Conservation (phyloP, 768 basidiomycete species). For the Rhizopogon salebrosus region DNA sequence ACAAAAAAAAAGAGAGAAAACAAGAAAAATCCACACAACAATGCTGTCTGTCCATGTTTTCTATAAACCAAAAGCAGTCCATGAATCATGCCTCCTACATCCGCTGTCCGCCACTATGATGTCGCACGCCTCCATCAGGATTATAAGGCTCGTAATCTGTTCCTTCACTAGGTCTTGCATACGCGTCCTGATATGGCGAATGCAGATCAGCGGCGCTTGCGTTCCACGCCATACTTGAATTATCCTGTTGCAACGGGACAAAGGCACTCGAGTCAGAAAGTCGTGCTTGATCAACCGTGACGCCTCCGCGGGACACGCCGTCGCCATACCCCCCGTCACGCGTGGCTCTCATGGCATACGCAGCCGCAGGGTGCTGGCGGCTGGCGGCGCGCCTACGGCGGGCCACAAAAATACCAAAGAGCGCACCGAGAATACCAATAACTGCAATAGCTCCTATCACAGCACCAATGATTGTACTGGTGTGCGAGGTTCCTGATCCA, state of each 20-base stretch:
- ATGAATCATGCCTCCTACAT: background rate
- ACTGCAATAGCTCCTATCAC: constrained; percentile 27
- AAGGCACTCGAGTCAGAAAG: constrained; percentile 67
- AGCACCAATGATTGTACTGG: constrained; percentile 21
- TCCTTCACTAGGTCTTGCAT: background rate
- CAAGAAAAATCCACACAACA: background rate
- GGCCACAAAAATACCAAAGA: constrained; percentile 41
- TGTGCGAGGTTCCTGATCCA: constrained; percentile 16
- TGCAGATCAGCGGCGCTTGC: constrained; percentile 45
- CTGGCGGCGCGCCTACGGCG: constrained; percentile 45
- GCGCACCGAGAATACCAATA: constrained; percentile 25
- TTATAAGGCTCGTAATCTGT: constrained; percentile 9
- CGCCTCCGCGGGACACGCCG: constrained; percentile 13
- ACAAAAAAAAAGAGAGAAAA: background rate
- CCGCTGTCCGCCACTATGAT: background rate
- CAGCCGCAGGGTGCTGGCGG: constrained; percentile 22
- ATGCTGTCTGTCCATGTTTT: background rate
- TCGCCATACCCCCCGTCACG: constrained; percentile 9
- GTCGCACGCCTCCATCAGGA: background rate
- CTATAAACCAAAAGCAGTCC: background rate
- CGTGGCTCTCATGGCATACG: constrained; percentile 35
- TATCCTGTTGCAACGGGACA: constrained; percentile 64
- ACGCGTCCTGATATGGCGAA: constrained; percentile 31
- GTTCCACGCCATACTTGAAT: constrained; percentile 53
- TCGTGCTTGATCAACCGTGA: constrained; percentile 23